These are phyloP conservation scores for Leptodontidium sp. DNA, from an alignment of 2,329 filamentous ascomycete species.

Conservation along the genomic window DNA sequence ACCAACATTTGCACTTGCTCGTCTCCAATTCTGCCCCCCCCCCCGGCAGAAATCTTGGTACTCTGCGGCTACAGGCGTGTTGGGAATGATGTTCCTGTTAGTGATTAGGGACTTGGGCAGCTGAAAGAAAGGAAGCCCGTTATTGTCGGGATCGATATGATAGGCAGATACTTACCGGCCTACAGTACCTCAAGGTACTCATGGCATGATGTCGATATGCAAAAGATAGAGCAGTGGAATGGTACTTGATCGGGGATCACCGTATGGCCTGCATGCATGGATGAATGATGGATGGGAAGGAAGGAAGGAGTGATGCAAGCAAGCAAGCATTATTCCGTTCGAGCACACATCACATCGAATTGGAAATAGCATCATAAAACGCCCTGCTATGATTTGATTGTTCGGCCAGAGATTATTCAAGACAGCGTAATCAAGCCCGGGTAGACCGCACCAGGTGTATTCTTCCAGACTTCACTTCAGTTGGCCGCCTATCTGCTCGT, in stretches of 20 bases:
- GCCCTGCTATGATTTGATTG: conserved; percentile 16
- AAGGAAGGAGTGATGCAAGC: conserved; percentile 2
- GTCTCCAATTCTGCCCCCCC: conserved; percentile 1
- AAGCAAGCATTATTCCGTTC: neutral
- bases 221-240: neutral
- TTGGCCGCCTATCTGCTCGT: neutral
- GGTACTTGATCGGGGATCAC: neutral
- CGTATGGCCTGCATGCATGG: conserved; percentile 15
- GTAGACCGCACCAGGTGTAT: conserved; percentile 1
- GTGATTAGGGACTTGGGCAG: neutral
- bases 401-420: conserved; percentile 18
- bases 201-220: conserved; percentile 9
- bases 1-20: conserved; percentile 7
- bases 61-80: conserved; percentile 1
- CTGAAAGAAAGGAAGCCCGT: neutral
- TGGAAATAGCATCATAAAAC: conserved; percentile 28
- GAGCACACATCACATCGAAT: neutral
- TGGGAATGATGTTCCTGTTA: neutral
- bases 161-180: neutral
- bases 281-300: neutral
- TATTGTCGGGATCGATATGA: neutral
- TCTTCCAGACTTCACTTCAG: neutral
- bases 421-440: conserved; percentile 19
- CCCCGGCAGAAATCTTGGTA: conserved; percentile 7
- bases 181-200: too few relatives aligned